Conservation (phyloP, 306 rosid species). For the Medicago ruthenica region DNA sequence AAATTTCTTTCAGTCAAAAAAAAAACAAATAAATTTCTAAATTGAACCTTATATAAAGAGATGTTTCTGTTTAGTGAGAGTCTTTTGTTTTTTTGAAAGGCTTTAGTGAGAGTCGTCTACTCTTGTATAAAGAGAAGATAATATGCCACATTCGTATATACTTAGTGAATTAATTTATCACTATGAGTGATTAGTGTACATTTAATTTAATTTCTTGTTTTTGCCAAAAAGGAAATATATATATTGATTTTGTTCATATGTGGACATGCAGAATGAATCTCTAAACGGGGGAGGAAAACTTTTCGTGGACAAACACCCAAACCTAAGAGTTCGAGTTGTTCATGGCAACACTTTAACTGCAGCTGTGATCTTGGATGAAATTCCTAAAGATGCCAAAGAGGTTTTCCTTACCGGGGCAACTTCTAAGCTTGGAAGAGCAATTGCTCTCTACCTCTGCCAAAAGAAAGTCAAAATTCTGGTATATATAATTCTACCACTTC, state of each 20-base stretch:
- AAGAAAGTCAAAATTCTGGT: conserved; percentile 77
- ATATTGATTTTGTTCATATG: not conserved
- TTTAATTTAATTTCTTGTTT: not conserved
- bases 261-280: conserved; percentile 68
- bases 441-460: conserved; percentile 86
- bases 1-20: too few species aligned
- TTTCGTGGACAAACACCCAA: conserved; percentile 82
- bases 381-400: conserved; percentile 64
- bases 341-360: conserved; percentile 95
- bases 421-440: conserved; percentile 94
- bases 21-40: too few species aligned
- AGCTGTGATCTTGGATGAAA: conserved; percentile 81
- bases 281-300: conserved; percentile 88
- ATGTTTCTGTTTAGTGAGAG: too few species aligned
- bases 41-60: too few species aligned
- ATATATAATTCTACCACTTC: not conserved
- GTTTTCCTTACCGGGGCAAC: conserved; percentile 84
- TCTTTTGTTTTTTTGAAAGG: too few species aligned
- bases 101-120: too few species aligned
- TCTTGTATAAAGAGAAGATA: too few species aligned
- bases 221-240: not conserved
- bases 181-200: too few species aligned
- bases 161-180: too few species aligned
- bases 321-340: conserved; percentile 81
- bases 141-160: too few species aligned